phyloP scores from a whole-genome alignment of 1,284 basidiomycete genomes.

The Trametes versicolor region DNA sequence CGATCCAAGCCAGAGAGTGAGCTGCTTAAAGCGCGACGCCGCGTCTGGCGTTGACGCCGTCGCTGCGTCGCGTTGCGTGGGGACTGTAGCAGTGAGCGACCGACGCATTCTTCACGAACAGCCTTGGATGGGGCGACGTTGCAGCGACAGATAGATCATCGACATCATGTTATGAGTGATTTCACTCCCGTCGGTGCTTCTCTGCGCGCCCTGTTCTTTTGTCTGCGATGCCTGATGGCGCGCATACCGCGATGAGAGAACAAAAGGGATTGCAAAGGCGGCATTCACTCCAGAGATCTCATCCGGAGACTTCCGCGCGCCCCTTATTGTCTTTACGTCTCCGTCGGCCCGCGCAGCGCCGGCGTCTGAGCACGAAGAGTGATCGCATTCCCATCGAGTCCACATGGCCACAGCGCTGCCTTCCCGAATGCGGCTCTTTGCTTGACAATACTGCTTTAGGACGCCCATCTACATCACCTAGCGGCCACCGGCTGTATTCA shows the following conservation, averaged over 20 bases:
- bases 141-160: slow-evolving; percentile 25
- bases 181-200: slow-evolving; percentile 14
- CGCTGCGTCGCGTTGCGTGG: slow-evolving; percentile 30
- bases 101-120: slow-evolving; percentile 24
- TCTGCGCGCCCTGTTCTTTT: slow-evolving; percentile 27
- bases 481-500: not conserved
- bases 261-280: slow-evolving; percentile 28
- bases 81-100: slow-evolving; percentile 30
- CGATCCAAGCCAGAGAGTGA: slow-evolving; percentile 27
- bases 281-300: slow-evolving; percentile 18
- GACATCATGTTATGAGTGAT: slow-evolving; percentile 29
- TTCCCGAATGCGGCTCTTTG: slow-evolving; percentile 21
- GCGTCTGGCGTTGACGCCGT: slow-evolving; percentile 17
- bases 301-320: slow-evolving; percentile 18
- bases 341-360: slow-evolving; percentile 28
- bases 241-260: slow-evolving; percentile 19
- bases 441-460: slow-evolving; percentile 24
- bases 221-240: slow-evolving; percentile 28
- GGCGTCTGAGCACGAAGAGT: slow-evolving; percentile 9
- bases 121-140: slow-evolving; percentile 20
- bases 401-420: slow-evolving; percentile 26
- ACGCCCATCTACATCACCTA: not conserved
- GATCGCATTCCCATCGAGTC: slow-evolving; percentile 24
- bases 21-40: slow-evolving; percentile 21
- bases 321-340: slow-evolving; percentile 23